Conservation (phyloP, 2,329 filamentous ascomycete species). For the Sclerotinia glacialis region DNA sequence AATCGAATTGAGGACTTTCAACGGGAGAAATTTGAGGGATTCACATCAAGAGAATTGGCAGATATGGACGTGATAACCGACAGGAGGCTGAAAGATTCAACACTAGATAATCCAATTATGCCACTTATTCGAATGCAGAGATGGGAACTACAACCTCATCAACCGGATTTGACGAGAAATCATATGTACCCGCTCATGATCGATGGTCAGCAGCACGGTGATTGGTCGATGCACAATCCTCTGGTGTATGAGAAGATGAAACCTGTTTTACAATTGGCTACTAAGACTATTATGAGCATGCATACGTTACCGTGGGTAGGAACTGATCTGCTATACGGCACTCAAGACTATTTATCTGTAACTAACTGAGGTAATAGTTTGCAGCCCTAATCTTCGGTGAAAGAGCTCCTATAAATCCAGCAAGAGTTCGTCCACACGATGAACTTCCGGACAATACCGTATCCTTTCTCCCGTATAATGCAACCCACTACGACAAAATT, state of each 20-base stretch:
- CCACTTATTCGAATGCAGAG: conserved; percentile 20
- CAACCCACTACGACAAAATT: not conserved
- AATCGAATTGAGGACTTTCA: conserved; percentile 18
- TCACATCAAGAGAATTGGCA: conserved; percentile 26
- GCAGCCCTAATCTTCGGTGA: not conserved
- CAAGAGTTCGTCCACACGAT: not conserved
- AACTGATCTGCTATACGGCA: not conserved
- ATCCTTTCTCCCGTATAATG: not conserved
- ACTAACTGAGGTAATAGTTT: not conserved
- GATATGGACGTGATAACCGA: conserved; percentile 28
- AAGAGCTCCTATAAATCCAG: not conserved
- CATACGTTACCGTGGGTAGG: conserved; percentile 27
- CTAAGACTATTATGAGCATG: conserved; percentile 28
- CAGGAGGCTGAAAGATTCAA: conserved; percentile 19
- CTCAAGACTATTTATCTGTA: fast-evolving
- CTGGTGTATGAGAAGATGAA: conserved; percentile 29
- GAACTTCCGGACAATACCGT: not conserved
- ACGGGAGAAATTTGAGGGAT: conserved; percentile 18
- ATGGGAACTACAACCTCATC: conserved; percentile 22
- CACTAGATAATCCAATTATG: conserved; percentile 24
- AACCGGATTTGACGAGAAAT: conserved; percentile 9
- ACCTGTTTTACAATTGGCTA: conserved; percentile 33
- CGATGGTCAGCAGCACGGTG: conserved; percentile 12
- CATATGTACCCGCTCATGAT: conserved; percentile 24
- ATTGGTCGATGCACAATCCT: conserved; percentile 26